Evolutionary conservation across 2,329 filamentous ascomycete species (phyloP), one percentile per base, ranked within the genome.

Genomic region (Calonectria pseudoreteaudii): DNA sequence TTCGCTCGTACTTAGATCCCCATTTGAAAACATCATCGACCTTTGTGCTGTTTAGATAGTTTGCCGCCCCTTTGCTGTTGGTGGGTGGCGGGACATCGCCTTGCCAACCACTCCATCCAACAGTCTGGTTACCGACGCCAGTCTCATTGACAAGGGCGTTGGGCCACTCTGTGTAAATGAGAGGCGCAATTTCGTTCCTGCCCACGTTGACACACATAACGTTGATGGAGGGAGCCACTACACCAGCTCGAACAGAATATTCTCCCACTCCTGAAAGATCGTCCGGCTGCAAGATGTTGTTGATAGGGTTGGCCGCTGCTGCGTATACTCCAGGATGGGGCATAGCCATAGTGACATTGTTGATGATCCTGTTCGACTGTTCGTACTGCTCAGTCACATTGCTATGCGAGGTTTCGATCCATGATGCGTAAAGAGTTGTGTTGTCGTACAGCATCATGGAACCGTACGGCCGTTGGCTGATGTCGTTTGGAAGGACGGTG

Each of bases 281-380:
- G 9, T 88, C 86, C 0, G 94, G 94, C 78, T 96, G 94, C 11
- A 94, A 83, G 36, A 97, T 94, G 0, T 85, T 82, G 78, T 96
- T 96, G 11, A 84, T 81, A 0, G 87, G 83, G 76, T 93, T 86
- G 11, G 86, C 89, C 0, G 93, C 92, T 0, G 94, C 94, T 16
- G 86, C 83, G 41, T 93, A 91, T 0, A 97, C 88, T 0, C 93
- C 86, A 5, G 92, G 87, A 78, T 97, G 94, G 0, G 94, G 94
- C 89, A 96, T 93, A 0, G 94, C 93, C 76, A 96, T 87, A 0
- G 93, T 94, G 31, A 95, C 91, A 75, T 96, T 95, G 81, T 95
- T 94, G 78, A 96, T 86, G 47, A 93, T 87, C 31, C 93, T 87
- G 0, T 86, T 84, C 68, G 90, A 82, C 14, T 86, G 80, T 6